These are phyloP conservation scores for Crocinoboletus sp. DNA, from an alignment of 1,284 basidiomycete species.

Conservation along the genomic window DNA sequence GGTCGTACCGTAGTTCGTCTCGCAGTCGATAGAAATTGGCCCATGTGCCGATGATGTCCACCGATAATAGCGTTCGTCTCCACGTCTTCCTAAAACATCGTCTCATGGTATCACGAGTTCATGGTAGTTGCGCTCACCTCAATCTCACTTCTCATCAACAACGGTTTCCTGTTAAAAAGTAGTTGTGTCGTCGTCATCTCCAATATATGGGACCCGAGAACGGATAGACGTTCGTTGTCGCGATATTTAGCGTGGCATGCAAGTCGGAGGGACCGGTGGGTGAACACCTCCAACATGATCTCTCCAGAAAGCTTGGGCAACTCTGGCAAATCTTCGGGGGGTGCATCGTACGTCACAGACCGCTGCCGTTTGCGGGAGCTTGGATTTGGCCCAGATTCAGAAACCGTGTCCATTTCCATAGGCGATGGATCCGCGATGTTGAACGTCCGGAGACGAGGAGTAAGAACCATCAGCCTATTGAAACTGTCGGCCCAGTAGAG, in stretches of 20 bases:
- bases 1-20: conserved; percentile 53
- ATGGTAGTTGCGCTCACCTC: conserved; percentile 36
- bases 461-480: conserved; percentile 31
- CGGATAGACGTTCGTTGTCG: conserved; percentile 56
- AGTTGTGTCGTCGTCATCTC: conserved; percentile 45
- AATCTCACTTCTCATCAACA: conserved; percentile 45
- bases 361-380: conserved; percentile 31
- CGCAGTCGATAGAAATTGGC: conserved; percentile 51
- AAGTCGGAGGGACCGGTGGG: conserved; percentile 58
- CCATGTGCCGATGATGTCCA: conserved; percentile 53
- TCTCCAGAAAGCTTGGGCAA: conserved; percentile 46
- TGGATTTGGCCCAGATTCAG: conserved; percentile 25
- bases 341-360: conserved; percentile 28
- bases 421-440: conserved; percentile 32
- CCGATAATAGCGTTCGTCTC: conserved; percentile 36
- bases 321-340: conserved; percentile 33
- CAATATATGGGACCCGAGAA: conserved; percentile 50
- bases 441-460: conserved; percentile 34
- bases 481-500: conserved; percentile 9
- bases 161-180: conserved; percentile 53
- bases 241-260: conserved; percentile 41
- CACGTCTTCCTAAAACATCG: conserved; percentile 33
- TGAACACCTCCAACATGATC: conserved; percentile 59
- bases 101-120: conserved; percentile 19
- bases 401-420: conserved; percentile 31